These are phyloP conservation scores for Chlorella sp. DNA, from an alignment of 139 green algal species.

Conservation along the genomic window DNA sequence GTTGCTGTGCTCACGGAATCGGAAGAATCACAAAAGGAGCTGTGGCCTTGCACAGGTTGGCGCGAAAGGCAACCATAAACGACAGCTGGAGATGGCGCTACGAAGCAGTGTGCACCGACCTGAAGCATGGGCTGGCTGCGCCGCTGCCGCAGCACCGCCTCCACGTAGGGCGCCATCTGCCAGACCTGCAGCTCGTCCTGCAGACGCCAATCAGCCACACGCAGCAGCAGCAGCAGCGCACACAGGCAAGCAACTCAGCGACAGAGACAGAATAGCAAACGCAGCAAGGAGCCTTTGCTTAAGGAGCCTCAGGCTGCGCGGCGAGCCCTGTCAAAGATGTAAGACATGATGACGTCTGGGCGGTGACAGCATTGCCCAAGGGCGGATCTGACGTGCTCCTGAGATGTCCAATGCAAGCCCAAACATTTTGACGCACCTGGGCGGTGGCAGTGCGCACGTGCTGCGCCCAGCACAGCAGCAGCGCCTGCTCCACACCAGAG, in stretches of 20 bases:
- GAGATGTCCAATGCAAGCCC: not conserved
- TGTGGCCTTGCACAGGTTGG: too few species aligned
- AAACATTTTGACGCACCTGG: constrained; percentile 41
- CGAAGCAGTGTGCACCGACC: too few species aligned
- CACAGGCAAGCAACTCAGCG: too few species aligned
- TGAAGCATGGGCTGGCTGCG: constrained; percentile 37
- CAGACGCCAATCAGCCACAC: not conserved
- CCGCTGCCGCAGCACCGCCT: constrained; percentile 68
- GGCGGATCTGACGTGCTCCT: not conserved
- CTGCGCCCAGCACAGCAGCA: constrained; percentile 57
- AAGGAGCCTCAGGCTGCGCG: not conserved
- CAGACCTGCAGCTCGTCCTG: constrained; percentile 33
- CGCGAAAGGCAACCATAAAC: too few species aligned
- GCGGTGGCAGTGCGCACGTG: constrained; percentile 55
- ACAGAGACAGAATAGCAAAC: not conserved
- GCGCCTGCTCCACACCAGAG: constrained; percentile 54
- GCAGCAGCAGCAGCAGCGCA: too few species aligned
- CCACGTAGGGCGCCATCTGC: constrained; percentile 74
- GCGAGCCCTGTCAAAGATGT: not conserved
- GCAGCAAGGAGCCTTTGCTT: not conserved
- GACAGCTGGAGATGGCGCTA: too few species aligned
- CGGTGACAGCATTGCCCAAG: not conserved
- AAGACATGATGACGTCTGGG: not conserved
- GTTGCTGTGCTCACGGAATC: too few species aligned
- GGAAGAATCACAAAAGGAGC: too few species aligned